Evolutionary conservation across 1,284 basidiomycete genomes (phyloP).

Genomic region (Inonotus hispidus): DNA sequence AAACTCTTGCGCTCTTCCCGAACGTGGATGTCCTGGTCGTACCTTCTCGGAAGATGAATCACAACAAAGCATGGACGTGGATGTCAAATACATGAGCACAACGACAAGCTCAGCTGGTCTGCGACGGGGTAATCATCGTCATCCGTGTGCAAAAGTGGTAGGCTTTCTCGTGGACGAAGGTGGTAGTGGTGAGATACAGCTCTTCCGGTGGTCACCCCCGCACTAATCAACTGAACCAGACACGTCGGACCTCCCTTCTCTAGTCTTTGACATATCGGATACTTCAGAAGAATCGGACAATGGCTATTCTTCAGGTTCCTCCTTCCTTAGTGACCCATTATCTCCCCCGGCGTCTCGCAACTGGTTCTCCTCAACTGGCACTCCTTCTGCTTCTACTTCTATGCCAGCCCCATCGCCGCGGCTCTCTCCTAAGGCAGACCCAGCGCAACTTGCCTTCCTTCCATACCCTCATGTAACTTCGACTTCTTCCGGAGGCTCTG

Average conservation of each 20-base stretch:
- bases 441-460: slow-evolving; percentile 13
- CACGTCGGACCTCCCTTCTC: neutral
- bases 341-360: neutral
- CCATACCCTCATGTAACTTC: slow-evolving; percentile 8
- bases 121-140: neutral
- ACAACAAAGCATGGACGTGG: neutral
- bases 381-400: neutral
- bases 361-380: neutral
- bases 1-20: slow-evolving; percentile 25
- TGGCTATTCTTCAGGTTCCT: neutral
- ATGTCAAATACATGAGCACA: neutral
- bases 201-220: neutral
- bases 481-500: neutral
- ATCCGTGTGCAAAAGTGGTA: neutral
- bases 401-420: neutral
- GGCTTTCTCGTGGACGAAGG: neutral
- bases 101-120: neutral
- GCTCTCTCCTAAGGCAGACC: slow-evolving; percentile 3
- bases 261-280: slow-evolving; percentile 5
- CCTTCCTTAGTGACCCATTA: slow-evolving; percentile 1
- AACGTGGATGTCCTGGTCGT: slow-evolving; percentile 23
- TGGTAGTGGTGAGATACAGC: neutral
- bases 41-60: slow-evolving; percentile 11
- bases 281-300: slow-evolving; percentile 16
- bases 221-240: neutral